phyloP scores from a whole-genome alignment of 441 rosid genomes.

The Hypseocharis bilobata region DNA sequence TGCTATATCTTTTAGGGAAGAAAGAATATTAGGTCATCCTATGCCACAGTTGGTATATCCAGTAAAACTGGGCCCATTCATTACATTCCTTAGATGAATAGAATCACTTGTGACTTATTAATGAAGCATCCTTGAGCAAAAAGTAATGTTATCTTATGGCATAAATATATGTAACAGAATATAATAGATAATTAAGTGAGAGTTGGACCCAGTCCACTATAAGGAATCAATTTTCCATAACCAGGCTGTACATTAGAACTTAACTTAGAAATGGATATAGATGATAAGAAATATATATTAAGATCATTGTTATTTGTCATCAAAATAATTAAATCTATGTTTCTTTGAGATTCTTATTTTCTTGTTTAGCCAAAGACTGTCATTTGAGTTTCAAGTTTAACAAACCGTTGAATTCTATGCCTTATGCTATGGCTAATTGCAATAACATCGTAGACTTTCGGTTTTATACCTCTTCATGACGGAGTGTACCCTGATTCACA shows the following conservation, averaged over 20 bases:
- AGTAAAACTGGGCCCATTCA: not conserved
- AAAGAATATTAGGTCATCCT: not conserved
- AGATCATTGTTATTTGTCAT: slow-evolving; percentile 6
- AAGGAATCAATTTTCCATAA: not conserved
- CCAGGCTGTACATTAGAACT: not conserved
- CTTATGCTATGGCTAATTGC: not conserved
- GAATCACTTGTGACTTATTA: not conserved
- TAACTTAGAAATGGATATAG: not conserved
- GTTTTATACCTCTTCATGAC: slow-evolving; percentile 47
- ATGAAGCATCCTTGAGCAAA: not conserved
- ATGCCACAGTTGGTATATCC: not conserved
- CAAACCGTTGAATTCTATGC: slow-evolving; percentile 2
- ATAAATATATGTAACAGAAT: slow-evolving; percentile 1
- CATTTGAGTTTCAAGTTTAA: slow-evolving; percentile 4
- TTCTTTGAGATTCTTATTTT: not conserved
- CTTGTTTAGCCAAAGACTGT: not conserved
- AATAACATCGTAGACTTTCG: not conserved
- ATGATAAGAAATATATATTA: not conserved
- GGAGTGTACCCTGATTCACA: slow-evolving; percentile 40
- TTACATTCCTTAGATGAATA: not conserved
- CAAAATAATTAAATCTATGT: not conserved
- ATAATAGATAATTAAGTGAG: not conserved
- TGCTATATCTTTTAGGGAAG: not conserved
- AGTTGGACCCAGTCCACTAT: not conserved
- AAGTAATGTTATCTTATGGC: not conserved